phyloP scores from a whole-genome alignment of 169 alveolate species.

The Plasmodium malariae region DNA sequence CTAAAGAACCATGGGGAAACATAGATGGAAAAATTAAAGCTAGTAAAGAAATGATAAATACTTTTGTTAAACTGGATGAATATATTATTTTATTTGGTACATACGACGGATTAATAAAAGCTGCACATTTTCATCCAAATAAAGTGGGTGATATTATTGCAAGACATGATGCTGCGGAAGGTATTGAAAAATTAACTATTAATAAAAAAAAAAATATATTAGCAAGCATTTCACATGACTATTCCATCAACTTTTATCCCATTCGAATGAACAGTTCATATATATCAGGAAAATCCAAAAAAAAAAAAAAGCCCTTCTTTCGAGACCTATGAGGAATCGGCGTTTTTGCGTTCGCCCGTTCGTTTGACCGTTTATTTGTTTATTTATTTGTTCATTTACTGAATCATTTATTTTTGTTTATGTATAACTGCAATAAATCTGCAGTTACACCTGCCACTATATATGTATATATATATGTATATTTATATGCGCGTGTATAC shows the following conservation, averaged over 20 bases:
- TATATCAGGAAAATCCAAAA: conserved; percentile 17
- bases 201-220: conserved; percentile 55
- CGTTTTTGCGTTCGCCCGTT: background rate
- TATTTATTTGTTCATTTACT: too few relatives aligned
- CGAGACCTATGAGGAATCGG: conserved; percentile 41
- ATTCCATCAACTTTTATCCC: conserved; percentile 48
- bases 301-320: conserved; percentile 61
- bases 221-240: conserved; percentile 49
- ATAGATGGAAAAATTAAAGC: conserved; percentile 48
- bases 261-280: conserved; percentile 20
- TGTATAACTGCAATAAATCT: too few relatives aligned
- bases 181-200: conserved; percentile 52
- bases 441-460: too few relatives aligned
- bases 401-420: too few relatives aligned
- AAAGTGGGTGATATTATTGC: conserved; percentile 57
- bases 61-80: conserved; percentile 60
- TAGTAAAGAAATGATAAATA: conserved; percentile 53
- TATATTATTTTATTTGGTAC: conserved; percentile 57
- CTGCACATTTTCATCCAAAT: conserved; percentile 37
- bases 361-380: background rate
- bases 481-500: too few relatives aligned
- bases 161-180: background rate
- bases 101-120: conserved; percentile 40
- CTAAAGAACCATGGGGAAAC: conserved; percentile 55
- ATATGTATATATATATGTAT: too few relatives aligned